phyloP scores from a whole-genome alignment of 768 basidiomycete species.

The Royoungia palumana region DNA sequence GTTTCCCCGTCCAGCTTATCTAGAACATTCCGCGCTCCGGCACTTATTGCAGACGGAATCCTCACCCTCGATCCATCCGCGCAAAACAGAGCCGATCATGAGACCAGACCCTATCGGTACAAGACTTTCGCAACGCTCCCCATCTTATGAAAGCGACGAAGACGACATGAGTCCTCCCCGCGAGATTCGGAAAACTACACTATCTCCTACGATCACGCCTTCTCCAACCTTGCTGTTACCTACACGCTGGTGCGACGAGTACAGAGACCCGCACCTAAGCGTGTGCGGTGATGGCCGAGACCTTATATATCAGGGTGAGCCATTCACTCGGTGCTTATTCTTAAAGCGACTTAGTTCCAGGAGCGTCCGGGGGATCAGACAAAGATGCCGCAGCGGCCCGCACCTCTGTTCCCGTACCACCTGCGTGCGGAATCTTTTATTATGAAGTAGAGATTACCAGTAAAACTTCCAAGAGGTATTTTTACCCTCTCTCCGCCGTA shows the following conservation, averaged over 20 bases:
- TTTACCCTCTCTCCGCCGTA: constrained; percentile 3
- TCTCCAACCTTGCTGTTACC: constrained; percentile 57
- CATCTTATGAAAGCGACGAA: constrained; percentile 62
- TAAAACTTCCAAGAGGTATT: constrained; percentile 77
- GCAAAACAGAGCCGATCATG: constrained; percentile 34
- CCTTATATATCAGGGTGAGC: constrained; percentile 63
- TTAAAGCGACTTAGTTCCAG: constrained; percentile 27
- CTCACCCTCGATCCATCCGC: constrained; percentile 34
- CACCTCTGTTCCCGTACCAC: constrained; percentile 73
- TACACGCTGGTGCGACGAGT: constrained; percentile 75
- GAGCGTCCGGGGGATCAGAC: constrained; percentile 57
- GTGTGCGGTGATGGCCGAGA: constrained; percentile 73
- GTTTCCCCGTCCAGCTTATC: constrained; percentile 69
- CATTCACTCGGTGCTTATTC: background rate
- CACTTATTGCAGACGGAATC: constrained; percentile 60
- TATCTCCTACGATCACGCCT: constrained; percentile 17
- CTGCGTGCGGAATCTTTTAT: constrained; percentile 89
- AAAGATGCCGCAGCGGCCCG: constrained; percentile 84
- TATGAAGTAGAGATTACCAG: constrained; percentile 86
- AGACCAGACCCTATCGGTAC: constrained; percentile 19
- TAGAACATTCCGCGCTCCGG: constrained; percentile 73
- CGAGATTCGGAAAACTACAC: constrained; percentile 30
- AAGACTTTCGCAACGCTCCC: constrained; percentile 35
- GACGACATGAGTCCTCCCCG: constrained; percentile 56
- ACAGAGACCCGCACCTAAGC: constrained; percentile 53